A percentile compares a stretch with the other conserved stretches of the same genome.
phyloP scores from a whole-genome alignment of 306 rosid species.

The Senna siamea region DNA sequence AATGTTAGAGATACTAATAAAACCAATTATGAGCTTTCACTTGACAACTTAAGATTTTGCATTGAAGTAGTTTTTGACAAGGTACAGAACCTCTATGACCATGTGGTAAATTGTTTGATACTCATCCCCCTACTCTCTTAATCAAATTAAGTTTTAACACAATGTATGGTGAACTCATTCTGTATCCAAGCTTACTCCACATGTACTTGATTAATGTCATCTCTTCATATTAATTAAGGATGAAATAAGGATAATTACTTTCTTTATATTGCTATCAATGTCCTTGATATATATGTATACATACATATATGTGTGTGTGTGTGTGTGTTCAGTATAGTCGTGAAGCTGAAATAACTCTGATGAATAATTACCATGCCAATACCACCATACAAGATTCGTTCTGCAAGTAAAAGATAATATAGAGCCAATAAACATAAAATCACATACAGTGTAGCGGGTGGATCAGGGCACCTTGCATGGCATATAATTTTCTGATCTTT shows the following conservation, averaged over 20 bases:
- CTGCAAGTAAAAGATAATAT: not conserved
- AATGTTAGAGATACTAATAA: not conserved
- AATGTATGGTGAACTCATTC: not conserved
- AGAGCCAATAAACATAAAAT: not conserved
- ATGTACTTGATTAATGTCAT: not conserved
- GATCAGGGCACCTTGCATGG: constrained; percentile 1
- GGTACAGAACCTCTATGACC: not conserved
- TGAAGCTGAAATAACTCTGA: not conserved
- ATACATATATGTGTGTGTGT: not conserved
- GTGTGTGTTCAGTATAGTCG: not conserved
- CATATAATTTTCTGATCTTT: constrained; percentile 57
- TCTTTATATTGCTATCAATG: not conserved
- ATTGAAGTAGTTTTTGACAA: not conserved
- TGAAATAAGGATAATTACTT: not conserved
- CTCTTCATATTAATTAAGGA: not conserved
- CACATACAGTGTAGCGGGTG: constrained; percentile 47
- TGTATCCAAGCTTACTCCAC: not conserved
- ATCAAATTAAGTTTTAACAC: not conserved
- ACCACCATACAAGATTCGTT: too few relatives aligned
- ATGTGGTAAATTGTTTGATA: not conserved
- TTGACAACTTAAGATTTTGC: not conserved
- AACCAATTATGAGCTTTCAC: not conserved
- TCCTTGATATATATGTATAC: too few relatives aligned
- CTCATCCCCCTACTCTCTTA: not conserved
- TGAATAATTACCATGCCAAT: too few relatives aligned